These are phyloP conservation scores for Phaffia tasmanica DNA, from an alignment of 768 basidiomycete genomes.

Conservation along the genomic window DNA sequence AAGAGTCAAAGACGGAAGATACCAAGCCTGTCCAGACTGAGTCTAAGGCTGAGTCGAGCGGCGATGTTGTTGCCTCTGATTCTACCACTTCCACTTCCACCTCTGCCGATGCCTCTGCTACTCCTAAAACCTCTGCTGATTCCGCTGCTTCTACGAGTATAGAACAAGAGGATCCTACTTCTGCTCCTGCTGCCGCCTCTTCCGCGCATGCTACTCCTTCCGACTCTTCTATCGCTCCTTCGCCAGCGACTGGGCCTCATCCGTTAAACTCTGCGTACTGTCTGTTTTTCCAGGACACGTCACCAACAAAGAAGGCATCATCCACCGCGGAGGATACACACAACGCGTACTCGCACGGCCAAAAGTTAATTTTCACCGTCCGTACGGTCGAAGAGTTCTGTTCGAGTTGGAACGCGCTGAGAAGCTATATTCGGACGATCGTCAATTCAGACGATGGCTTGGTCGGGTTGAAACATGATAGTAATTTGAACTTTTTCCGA, in stretches of 20 bases:
- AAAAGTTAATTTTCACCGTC: constrained; percentile 2
- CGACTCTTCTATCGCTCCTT: background rate
- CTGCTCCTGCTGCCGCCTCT: background rate
- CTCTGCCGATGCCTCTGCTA: background rate
- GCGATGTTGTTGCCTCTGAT: background rate
- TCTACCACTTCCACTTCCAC: background rate
- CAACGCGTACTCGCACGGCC: constrained; percentile 10
- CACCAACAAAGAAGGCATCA: constrained; percentile 14
- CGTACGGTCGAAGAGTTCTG: constrained; percentile 15
- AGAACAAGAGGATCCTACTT: no score
- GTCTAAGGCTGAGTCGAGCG: no score
- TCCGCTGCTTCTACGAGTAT: background rate
- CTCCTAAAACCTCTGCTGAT: background rate
- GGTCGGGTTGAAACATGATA: constrained; percentile 16
- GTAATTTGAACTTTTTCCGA: constrained; percentile 16
- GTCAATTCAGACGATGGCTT: constrained; percentile 1
- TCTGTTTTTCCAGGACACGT: constrained; percentile 14
- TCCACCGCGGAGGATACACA: constrained; percentile 6
- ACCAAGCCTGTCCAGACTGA: no score
- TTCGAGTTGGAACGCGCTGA: constrained; percentile 11
- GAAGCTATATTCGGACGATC: background rate
- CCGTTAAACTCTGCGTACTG: background rate
- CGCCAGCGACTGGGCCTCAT: background rate
- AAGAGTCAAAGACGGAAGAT: no score
- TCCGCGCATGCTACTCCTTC: background rate